Conservation (phyloP, 352 stramenopile genomes). For the Globisporangium echinulatum region DNA sequence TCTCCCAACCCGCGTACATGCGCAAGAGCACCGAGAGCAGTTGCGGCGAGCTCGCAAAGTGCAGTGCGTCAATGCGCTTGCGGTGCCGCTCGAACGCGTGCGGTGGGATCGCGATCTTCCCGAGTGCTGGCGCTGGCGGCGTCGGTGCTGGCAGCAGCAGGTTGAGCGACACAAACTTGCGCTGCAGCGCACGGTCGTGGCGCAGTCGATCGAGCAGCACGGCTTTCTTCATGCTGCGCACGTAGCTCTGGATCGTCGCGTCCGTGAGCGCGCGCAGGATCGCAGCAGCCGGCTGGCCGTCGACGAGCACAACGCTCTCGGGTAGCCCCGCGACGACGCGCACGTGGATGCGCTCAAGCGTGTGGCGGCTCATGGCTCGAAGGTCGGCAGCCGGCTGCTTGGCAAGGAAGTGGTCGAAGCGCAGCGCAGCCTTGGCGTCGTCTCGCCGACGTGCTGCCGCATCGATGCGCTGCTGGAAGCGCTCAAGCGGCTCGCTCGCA, state of each 20-base stretch:
- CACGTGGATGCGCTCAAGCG: conserved; percentile 79
- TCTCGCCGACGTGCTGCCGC: conserved; percentile 57
- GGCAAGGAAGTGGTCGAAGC: conserved; percentile 88
- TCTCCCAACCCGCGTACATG: conserved; percentile 89
- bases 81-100: conserved; percentile 58
- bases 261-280: conserved; percentile 84
- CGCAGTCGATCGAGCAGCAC: conserved; percentile 66
- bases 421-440: conserved; percentile 77
- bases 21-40: conserved; percentile 79
- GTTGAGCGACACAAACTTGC: conserved; percentile 66
- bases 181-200: conserved; percentile 43
- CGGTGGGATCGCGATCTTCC: conserved; percentile 74
- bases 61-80: conserved; percentile 31
- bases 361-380: conserved; percentile 69
- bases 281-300: conserved; percentile 46
- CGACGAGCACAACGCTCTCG: conserved; percentile 42
- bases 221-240: conserved; percentile 90
- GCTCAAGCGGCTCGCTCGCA: conserved; percentile 56
- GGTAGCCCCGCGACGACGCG: conserved; percentile 80
- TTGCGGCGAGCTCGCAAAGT: conserved; percentile 54
- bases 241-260: conserved; percentile 87
- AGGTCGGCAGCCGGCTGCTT: conserved; percentile 70
- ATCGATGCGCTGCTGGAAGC: conserved; percentile 75
- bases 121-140: conserved; percentile 29
- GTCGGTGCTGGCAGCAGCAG: conserved; percentile 34